Percentiles rank a stretch among this genome's conserved stretches.
phyloP scores from a whole-genome alignment of 345 rosid genomes.

The Eucalyptus pauciflora region DNA sequence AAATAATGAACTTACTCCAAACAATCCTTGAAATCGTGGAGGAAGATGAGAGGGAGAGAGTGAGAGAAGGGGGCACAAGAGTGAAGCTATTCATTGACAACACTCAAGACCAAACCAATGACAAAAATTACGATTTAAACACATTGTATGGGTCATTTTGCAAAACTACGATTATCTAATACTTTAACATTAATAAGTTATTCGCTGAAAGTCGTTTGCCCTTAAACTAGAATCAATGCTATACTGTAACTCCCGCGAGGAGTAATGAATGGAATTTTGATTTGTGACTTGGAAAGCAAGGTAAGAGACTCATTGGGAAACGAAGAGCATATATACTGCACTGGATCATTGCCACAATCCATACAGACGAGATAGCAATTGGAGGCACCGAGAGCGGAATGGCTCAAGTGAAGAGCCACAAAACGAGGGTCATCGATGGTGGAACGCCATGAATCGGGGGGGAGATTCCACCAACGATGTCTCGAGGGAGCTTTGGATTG shows the following conservation, averaged over 20 bases:
- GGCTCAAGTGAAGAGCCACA: background rate
- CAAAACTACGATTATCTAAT: no score
- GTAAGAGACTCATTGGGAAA: background rate
- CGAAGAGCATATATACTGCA: background rate
- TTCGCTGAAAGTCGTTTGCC: background rate
- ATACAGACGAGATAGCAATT: background rate
- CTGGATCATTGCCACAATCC: background rate
- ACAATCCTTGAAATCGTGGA: background rate
- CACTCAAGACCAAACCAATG: no score
- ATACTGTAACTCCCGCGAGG: rapidly evolving
- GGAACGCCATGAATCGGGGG: background rate
- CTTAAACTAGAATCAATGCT: background rate
- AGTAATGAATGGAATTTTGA: background rate
- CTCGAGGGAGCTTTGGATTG: background rate
- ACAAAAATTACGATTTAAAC: no score
- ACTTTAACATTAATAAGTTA: no score
- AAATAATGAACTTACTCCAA: background rate
- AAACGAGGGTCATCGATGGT: background rate
- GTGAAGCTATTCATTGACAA: no score
- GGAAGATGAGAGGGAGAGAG: no score
- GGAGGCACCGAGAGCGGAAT: background rate
- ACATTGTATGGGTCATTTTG: no score
- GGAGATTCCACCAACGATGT: background rate
- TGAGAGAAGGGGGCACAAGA: no score
- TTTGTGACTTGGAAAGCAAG: background rate